Conservation (phyloP, 176 grass and related monocot species). For the Carex pumila region DNA sequence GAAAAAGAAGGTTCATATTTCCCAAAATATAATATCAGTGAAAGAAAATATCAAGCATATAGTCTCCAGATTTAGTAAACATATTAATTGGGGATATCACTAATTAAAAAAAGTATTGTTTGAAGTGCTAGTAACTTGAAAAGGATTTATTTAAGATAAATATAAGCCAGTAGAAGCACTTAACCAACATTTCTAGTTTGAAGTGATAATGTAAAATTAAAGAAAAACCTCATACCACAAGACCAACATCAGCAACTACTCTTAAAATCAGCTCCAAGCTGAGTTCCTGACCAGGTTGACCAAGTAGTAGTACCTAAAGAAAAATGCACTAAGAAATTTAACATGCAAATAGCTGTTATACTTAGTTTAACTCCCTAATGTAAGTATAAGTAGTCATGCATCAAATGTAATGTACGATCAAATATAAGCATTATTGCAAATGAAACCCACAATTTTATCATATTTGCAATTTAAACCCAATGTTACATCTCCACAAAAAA, state of each 20-base stretch:
- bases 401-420: background rate
- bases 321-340: background rate
- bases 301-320: constrained; percentile 73
- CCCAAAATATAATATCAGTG: background rate
- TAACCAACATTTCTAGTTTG: background rate
- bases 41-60: background rate
- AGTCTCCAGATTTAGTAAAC: background rate
- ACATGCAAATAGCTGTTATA: background rate
- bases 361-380: background rate
- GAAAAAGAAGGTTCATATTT: background rate
- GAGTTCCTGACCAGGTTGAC: constrained; percentile 80
- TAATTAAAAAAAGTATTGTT: background rate
- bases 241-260: constrained; percentile 97
- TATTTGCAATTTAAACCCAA: background rate
- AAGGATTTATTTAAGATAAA: background rate
- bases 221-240: constrained; percentile 53
- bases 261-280: constrained; percentile 87
- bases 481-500: background rate
- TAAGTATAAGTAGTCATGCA: background rate
- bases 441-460: background rate
- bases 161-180: background rate
- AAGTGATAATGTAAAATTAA: constrained; percentile 2
- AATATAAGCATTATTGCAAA: background rate
- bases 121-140: background rate
- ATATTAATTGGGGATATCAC: background rate